These are phyloP conservation scores for Xylaria sp. DNA, from an alignment of 2,329 filamentous ascomycete genomes.

Conservation along the genomic window DNA sequence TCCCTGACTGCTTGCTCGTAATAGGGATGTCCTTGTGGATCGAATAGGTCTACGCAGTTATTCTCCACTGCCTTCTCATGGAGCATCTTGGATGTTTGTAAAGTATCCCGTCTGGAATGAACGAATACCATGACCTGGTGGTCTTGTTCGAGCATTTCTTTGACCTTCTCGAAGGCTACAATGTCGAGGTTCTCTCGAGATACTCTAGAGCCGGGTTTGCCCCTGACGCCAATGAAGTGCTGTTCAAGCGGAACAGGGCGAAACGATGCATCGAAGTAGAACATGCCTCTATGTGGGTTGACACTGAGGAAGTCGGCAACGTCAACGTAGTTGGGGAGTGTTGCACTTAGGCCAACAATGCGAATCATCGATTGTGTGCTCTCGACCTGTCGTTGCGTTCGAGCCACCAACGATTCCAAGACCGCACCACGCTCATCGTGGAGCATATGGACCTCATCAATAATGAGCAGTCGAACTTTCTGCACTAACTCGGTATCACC, in stretches of 20 bases:
- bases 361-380: constrained; percentile 96
- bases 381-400: constrained; percentile 93
- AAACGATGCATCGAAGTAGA: constrained; percentile 96
- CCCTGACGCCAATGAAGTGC: constrained; percentile 94
- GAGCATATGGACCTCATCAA: constrained; percentile 99
- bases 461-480: constrained; percentile 91
- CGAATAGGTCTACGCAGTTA: constrained; percentile 73
- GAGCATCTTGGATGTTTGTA: constrained; percentile 78
- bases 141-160: constrained; percentile 82
- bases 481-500: constrained; percentile 97
- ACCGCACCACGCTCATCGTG: constrained; percentile 96
- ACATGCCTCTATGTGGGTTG: constrained; percentile 85
- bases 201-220: constrained; percentile 74
- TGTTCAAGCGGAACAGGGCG: constrained; percentile 93
- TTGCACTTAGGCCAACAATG: constrained; percentile 91
- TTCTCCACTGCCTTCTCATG: constrained; percentile 82
- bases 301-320: constrained; percentile 96
- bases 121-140: constrained; percentile 99
- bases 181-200: constrained; percentile 85
- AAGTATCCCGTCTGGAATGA: constrained; percentile 90
- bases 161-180: constrained; percentile 88
- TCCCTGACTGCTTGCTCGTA: constrained; percentile 78
- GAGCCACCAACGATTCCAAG: constrained; percentile 88
- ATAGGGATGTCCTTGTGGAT: constrained; percentile 69
- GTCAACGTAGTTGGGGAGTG: constrained; percentile 91